Evolutionary conservation across 192 early-diverging fungal species (phyloP).

Genomic region (Coemansia sp.): DNA sequence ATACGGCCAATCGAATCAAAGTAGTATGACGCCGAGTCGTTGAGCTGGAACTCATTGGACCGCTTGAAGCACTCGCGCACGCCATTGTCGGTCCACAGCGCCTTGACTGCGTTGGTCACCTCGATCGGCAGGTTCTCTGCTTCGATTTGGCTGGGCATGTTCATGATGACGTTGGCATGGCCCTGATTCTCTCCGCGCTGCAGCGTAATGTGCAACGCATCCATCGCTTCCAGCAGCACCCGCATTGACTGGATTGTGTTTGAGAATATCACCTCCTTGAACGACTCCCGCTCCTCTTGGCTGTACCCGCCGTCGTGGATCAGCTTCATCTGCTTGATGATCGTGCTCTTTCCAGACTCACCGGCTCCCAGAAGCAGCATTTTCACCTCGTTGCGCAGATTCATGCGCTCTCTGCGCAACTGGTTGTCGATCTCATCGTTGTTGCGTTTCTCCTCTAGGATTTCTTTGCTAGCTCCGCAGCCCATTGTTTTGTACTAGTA

Average conservation of each 20-base stretch:
- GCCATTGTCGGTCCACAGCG: constrained; percentile 83
- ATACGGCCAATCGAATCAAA: constrained; percentile 95
- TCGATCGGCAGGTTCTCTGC: constrained; percentile 81
- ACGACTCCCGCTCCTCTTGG: constrained; percentile 85
- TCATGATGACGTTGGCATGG: constrained; percentile 74
- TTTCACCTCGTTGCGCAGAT: constrained; percentile 90
- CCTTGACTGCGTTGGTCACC: constrained; percentile 75
- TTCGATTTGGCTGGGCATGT: constrained; percentile 86
- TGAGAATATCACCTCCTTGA: constrained; percentile 95
- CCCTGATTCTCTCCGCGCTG: constrained; percentile 69
- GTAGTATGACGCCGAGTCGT: constrained; percentile 97
- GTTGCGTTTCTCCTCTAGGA: constrained; percentile 77
- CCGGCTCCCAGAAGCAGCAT: constrained; percentile 94
- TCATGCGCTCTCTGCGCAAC: constrained; percentile 78
- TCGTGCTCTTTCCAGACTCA: constrained; percentile 97
- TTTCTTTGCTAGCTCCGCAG: constrained; percentile 84
- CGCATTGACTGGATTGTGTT: constrained; percentile 97
- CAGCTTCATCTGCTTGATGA: constrained; percentile 98
- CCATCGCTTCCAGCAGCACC: constrained; percentile 95
- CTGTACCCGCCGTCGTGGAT: constrained; percentile 96
- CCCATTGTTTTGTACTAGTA: constrained; percentile 69
- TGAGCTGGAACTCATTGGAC: constrained; percentile 91
- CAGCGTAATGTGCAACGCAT: constrained; percentile 75
- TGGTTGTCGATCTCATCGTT: constrained; percentile 93
- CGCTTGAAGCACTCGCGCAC: constrained; percentile 82